phyloP scores from a whole-genome alignment of 73 alveolate genomes.

The Diophrys appendiculata region DNA sequence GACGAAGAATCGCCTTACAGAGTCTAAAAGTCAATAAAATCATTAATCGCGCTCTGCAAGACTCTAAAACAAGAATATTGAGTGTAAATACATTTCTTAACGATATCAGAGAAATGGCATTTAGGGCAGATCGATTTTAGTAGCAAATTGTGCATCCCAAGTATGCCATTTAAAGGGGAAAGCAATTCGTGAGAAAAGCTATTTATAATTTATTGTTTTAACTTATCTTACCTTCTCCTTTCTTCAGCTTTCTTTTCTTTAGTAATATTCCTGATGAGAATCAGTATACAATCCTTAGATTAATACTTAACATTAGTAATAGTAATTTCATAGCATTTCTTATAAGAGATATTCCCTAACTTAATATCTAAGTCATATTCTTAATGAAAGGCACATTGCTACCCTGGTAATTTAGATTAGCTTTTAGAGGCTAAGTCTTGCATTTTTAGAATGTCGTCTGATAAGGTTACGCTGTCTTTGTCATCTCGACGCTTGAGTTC shows the following conservation, averaged over 20 bases:
- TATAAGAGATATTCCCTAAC: too few species aligned
- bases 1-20: not conserved
- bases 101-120: not conserved
- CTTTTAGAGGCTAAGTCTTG: too few species aligned
- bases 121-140: not conserved
- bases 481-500: too few species aligned
- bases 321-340: too few species aligned
- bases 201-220: slow-evolving; percentile 45
- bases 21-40: slow-evolving; percentile 3
- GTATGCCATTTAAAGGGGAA: slow-evolving; percentile 5
- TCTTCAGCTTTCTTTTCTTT: slow-evolving; percentile 12
- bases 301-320: too few species aligned
- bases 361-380: too few species aligned
- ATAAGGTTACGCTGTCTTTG: too few species aligned
- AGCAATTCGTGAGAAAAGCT: slow-evolving; percentile 17
- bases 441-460: too few species aligned
- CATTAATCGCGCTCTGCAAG: not conserved
- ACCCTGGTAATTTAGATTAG: too few species aligned
- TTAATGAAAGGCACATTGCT: too few species aligned
- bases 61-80: not conserved
- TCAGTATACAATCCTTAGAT: too few species aligned
- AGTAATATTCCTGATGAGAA: too few species aligned
- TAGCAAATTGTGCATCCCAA: not conserved
- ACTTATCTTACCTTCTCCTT: slow-evolving; percentile 55
- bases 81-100: not conserved